Evolutionary conservation across 2,329 filamentous ascomycete species (phyloP), one percentile per base, ranked within the genome.

Genomic region (Arthroderma sp.): DNA sequence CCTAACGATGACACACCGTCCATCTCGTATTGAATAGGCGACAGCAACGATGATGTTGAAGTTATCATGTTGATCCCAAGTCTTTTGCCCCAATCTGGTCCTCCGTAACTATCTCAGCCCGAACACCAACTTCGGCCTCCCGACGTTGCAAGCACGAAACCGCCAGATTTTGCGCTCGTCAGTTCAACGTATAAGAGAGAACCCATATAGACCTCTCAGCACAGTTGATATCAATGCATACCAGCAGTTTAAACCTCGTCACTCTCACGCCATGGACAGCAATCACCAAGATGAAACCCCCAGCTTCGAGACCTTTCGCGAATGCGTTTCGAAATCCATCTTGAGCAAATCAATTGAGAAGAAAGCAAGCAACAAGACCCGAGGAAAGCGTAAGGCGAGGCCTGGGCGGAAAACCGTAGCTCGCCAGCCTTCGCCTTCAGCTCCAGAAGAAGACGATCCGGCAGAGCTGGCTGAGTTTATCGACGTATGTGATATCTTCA

Each of bases 381-480:
- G 64, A 4, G 48, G 53, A 34, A 51, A 51, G 46, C 49, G 54
- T 34, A 33, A 51, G 36, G 47, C 36, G n/a, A 54, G 53, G 43
- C 41, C 43, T 39, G 38, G 10, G 11, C 9, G 28, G 45, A 43
- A 41, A 22, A 48, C 44, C 49, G 47, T 31, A 43, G 40, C 38
- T 30, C 44, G 32, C 47, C 15, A 49, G 50, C 27, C 39, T 46
- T 31, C 37, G 30, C 28, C 10, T n/a, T 32, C 41, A 29, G 38
- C 38, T 1, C 31, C 48, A 28, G 52, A 54, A 22, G 50, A 54
- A 43, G 56, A 62, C 11, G 68, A 76, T 52, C 75, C 74, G 4
- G 80, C 82, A 53, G 84, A 88, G 44, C 65, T 91, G 22, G 75
- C 77, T 28, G 86, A 93, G 1, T 93, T 93, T 62, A 78, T 84